Conservation (phyloP, 2,329 filamentous ascomycete species). For the Hymenoscyphus repandus region DNA sequence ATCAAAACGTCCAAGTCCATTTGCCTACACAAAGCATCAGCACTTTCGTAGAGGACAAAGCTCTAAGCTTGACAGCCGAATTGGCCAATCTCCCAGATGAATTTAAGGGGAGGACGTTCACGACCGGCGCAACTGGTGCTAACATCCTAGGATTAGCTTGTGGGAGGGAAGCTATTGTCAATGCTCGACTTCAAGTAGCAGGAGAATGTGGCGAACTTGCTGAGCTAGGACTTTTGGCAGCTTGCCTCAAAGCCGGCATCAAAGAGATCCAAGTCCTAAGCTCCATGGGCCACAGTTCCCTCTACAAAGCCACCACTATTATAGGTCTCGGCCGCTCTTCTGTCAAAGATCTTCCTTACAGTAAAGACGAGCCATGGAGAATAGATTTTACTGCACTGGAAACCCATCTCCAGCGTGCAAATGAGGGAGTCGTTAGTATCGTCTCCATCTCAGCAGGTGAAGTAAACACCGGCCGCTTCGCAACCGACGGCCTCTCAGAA, state of each 20-base stretch:
- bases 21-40: constrained; percentile 69
- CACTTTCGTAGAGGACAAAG: constrained; percentile 70
- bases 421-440: constrained; percentile 58
- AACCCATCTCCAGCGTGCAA: constrained; percentile 43
- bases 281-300: constrained; percentile 76
- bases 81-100: constrained; percentile 55
- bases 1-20: constrained; percentile 83
- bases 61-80: constrained; percentile 63
- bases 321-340: constrained; percentile 69
- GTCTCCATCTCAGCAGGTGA: constrained; percentile 80
- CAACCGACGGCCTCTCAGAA: constrained; percentile 43
- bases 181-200: constrained; percentile 30
- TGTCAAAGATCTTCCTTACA: constrained; percentile 55
- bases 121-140: constrained; percentile 65
- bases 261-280: constrained; percentile 71
- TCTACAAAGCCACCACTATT: constrained; percentile 77
- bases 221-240: constrained; percentile 62
- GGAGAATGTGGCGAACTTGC: constrained; percentile 47
- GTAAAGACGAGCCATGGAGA: constrained; percentile 55
- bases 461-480: constrained; percentile 84
- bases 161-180: constrained; percentile 64
- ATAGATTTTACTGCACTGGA: constrained; percentile 66
- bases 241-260: constrained; percentile 59
- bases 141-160: constrained; percentile 62
- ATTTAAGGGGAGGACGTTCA: constrained; percentile 74